phyloP scores from a whole-genome alignment of 352 stramenopile genomes.

The Globisporangium recalcitrans region DNA sequence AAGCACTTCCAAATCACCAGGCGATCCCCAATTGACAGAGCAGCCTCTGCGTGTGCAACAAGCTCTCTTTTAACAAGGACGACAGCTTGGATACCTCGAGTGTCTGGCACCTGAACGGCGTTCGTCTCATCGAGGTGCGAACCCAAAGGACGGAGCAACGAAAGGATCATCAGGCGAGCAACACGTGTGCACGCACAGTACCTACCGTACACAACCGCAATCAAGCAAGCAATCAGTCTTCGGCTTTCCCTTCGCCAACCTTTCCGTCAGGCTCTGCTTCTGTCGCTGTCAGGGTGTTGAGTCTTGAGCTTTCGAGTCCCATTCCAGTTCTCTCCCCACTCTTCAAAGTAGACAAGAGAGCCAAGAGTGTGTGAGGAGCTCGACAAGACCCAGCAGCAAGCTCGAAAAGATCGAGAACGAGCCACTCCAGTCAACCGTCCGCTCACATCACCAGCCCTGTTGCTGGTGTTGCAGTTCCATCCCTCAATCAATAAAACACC shows the following conservation, averaged over 20 bases:
- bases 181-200: not conserved
- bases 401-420: not conserved
- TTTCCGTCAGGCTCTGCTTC: not conserved
- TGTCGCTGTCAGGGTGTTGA: no score
- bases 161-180: not conserved
- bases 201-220: not conserved
- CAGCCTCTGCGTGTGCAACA: not conserved
- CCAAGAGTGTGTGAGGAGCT: not conserved
- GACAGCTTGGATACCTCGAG: not conserved
- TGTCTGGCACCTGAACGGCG: not conserved
- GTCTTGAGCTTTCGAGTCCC: no score
- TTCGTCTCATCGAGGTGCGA: not conserved
- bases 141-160: not conserved
- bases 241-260: not conserved
- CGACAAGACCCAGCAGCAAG: no score
- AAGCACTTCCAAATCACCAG: not conserved
- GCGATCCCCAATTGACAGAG: not conserved
- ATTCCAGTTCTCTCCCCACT: not conserved
- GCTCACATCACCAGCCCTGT: not conserved
- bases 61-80: not conserved
- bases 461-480: not conserved
- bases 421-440: not conserved
- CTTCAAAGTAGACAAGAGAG: conserved; percentile 1
- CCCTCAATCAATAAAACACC: not conserved
- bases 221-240: not conserved